Base-by-base conservation (phyloP, 495 filamentous ascomycete species). In the Xylaria acuta region DNA sequence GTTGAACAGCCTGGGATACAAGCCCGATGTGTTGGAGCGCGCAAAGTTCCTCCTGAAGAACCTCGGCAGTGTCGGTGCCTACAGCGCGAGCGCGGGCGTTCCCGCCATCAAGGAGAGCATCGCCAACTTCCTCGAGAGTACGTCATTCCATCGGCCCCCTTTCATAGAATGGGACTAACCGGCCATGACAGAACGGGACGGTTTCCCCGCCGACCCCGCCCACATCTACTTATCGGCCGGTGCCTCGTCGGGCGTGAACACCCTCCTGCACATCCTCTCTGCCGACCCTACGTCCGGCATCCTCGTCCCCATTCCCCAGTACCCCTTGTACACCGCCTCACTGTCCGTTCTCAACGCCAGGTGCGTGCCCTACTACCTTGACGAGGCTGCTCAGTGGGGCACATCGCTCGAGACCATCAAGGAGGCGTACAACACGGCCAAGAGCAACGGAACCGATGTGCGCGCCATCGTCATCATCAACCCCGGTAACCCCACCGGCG, bases 381-480 rank as follows among this genome's bases (percentile, higher is more conserved):
- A 98, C 70, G 96, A 99, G 82, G 80, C 88, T 66, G 88, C 89
- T 79, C 86, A 88, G 22, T 99, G 96, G 96, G 91, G 92, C 67
- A 98, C 96, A 7, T 90, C 97, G 79, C 81, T 97, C 53, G 83
- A 83, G 47, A 87, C 86, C n/a, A 96, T 99, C 78, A 87, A 88
- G 72, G 78, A 85, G 25, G 87, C 94, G 2, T 86, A 94, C 75
- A 83, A 85, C 71, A 88, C 91, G 75, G 96, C 95, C 75, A 88
- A 89, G 77, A 81, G 81, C 22, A 87, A 92, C 41, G 94, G 93
- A 67, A 92, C 89, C 70, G 93, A 99, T 74, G 92, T 97, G 34
- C 93, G 94, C 71, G 92, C 93, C 74, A 93, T 99, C 74, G 95
- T 94, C 68, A 92, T 98, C 72, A 98, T 99, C 85, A 99, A 99